Evolutionary conservation across 345 rosid genomes (phyloP), one percentile per base, ranked within the genome.

Genomic region (Sisymbrium altissimum): DNA sequence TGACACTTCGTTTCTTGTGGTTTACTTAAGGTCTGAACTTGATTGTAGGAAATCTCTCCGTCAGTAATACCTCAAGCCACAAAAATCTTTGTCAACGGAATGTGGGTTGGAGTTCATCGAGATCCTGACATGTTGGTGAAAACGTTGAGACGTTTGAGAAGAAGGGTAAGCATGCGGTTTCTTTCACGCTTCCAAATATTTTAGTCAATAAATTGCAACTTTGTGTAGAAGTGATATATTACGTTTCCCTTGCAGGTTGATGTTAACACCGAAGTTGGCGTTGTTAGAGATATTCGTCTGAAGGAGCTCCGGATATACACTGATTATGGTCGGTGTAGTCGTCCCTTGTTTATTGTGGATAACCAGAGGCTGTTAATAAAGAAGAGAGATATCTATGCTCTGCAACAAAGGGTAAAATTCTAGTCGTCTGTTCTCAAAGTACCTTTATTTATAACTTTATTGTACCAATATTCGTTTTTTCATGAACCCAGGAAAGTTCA

Each of bases 81-180:
- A 1, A 95, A 95, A 82, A 90, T 88, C 73, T 92, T 95, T 74
- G 97, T 95, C 50, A 92, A 95, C 76, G 97, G 99, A 79, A 85
- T 96, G 74, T 95, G 99, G 99, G 97, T 95, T 71, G 99, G 99
- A 38, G 87, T 95, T 64, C 97, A 92, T 79, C 96, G 99, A 7
- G 88, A 95, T 76, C 99, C 99, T 73, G 97, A 95, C 80, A 95
- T 95, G 99, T 88, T 95, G 86, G 99, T 92, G 55, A 92, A 82
- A 81, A 95, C 99, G 3, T 83, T 95, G 83, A 86, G 97, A 80
- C 81, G 93, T 74, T 74, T 92, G 82, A 86, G 99, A 75, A 84
- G 99, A 86, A 79, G 97, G 83, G 97, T 92, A 12, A 80, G 91
- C 82, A 67, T 61, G 18, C 29, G 25, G 1, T 56, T 64, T 54